phyloP scores from a whole-genome alignment of 2,329 filamentous ascomycete species.

The Colletotrichum noveboracense region DNA sequence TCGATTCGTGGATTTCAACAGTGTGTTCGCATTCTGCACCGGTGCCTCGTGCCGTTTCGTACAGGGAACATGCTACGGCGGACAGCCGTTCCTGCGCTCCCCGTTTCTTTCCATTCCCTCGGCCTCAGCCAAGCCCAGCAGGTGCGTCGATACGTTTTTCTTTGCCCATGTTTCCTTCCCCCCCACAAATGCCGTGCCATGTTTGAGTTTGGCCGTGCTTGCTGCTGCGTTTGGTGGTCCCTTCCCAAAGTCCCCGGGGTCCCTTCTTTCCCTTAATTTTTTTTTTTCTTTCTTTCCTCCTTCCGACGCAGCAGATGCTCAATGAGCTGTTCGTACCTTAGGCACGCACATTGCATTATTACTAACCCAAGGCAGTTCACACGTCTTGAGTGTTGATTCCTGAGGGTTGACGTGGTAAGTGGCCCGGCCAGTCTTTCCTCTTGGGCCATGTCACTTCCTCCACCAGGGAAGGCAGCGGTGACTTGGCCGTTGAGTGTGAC shows the following conservation, averaged over 20 bases:
- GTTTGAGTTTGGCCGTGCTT: background rate
- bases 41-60: background rate
- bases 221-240: background rate
- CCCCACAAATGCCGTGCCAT: background rate
- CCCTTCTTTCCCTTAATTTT: background rate
- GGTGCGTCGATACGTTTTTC: background rate
- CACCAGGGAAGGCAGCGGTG: conserved; percentile 1
- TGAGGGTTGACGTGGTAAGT: background rate
- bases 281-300: background rate
- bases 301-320: background rate
- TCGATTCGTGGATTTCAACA: background rate
- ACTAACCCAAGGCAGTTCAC: background rate
- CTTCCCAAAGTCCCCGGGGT: background rate
- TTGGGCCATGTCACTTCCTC: background rate
- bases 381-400: background rate
- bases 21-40: background rate
- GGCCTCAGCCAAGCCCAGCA: background rate
- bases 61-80: conserved; percentile 2
- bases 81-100: conserved; percentile 1
- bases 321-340: background rate
- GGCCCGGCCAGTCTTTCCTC: background rate
- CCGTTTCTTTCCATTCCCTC: background rate
- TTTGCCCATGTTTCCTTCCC: background rate
- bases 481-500: background rate
- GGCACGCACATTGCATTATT: background rate